Evolutionary conservation across 2,329 filamentous ascomycete genomes (phyloP), one percentile per base, ranked within the genome.

Genomic region (Alternaria metachromatica): DNA sequence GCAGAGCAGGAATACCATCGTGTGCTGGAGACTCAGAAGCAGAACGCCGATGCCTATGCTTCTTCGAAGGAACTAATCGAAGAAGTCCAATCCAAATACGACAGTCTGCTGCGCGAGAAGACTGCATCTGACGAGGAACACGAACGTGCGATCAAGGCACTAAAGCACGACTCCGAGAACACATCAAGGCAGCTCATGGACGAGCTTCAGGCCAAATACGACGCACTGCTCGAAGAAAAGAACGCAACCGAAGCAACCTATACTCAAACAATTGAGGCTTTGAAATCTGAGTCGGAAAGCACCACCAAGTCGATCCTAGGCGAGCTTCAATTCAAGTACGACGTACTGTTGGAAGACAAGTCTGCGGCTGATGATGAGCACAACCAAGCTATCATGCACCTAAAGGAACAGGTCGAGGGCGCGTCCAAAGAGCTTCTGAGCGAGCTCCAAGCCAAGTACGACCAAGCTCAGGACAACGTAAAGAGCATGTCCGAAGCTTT

Each of bases 71-170:
- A 63, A 23, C 26, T 63, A 4, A 44, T 69, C 5, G 59, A 43
- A 9, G 66, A 69, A 15, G 25, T 69, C 21, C 44, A 60, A 15
- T 55, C 45, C 33, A 60, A 60, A 37, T 60, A 73, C 56, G 72
- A 76, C 33, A 62, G 45, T 30, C 57, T 78, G 10, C 25, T 74
- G 5, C 64, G 69, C 57, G 76, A 78, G 28, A 77, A 76, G 65
- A 72, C 65, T 6, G 62, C 67, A 37, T 66, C 65, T 2, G 72
- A 76, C 53, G 69, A 72, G 57, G 71, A 70, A 2, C 74, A 78
- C 45, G 63, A 37, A 25, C 66, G 58, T 26, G 74, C 73, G 2
- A 64, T 78, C 13, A 67, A 76, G 23, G 66, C 71, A 11, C 43
- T 76, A 13, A 72, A 73, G 60, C 44, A 72, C 37, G 71, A 76